Evolutionary conservation across 352 stramenopile genomes (phyloP), one percentile per base, ranked within the genome.

Genomic region (Phytophthora citricola): DNA sequence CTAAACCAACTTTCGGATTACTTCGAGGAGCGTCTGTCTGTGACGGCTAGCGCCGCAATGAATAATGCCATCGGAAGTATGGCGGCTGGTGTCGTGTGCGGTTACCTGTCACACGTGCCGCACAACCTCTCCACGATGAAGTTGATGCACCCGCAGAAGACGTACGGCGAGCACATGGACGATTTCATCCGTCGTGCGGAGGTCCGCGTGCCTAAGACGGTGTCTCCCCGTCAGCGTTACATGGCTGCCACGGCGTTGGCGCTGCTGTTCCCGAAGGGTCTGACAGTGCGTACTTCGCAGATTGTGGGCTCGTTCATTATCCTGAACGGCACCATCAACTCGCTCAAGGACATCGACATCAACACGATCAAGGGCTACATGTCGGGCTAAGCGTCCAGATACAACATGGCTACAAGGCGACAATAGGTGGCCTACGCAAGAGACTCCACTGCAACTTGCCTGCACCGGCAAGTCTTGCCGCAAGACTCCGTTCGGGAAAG

Each of bases 91-190:
- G 87, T 98, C 17, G 79, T 98, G 17, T 89, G 91, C 5, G 95
- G 95, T 15, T 98, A 98, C 71, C 74, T 98, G 32, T 97, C 84
- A 34, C 95, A 98, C 76, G 92, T 98, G 38, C 95, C 95, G 59
- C 95, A 98, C 84, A 98, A 98, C 73, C 67, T 98, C 17, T 97
- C 89, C n/a, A 98, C 93, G 46, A 91, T 98, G 69, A 98, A 98
- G 77, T 79, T 98, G 31, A 91, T 98, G 79, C 87, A 98, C 70
- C 94, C 94, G 26, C 76, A 97, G 59, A 96, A 95, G 71, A 78
- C 76, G 29, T 97, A 97, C 71, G 43, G 57, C 31, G 74, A 85
- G 48, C 89, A 95, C 66, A 93, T 97, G 82, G 76, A 83, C 57
- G 87, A 97, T 64, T 91, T 96, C 49, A 83, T 94, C 58, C 72